Percentiles rank a stretch among this genome's conserved stretches.
phyloP scores from a whole-genome alignment of 805 yeast genomes.

The Hanseniaspora pseudoguilliermondii region DNA sequence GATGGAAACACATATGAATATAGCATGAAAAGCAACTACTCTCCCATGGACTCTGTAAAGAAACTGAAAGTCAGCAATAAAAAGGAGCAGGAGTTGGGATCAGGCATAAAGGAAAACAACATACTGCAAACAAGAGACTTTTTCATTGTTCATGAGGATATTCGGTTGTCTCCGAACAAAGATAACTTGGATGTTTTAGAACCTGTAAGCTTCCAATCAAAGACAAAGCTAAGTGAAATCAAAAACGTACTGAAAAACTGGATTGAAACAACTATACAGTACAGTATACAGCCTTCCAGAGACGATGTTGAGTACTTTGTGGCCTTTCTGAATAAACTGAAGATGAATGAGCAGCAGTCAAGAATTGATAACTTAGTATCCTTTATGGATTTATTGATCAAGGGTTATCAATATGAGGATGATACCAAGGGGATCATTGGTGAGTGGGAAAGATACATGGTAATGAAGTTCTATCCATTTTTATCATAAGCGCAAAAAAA shows the following conservation, averaged over 20 bases:
- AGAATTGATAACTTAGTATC: background rate
- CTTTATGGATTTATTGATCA: background rate
- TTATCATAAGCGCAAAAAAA: slow-evolving; percentile 3
- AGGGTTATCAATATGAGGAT: slow-evolving; percentile 10
- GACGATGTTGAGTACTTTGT: slow-evolving; percentile 31
- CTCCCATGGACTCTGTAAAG: background rate
- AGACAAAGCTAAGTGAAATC: slow-evolving; percentile 27
- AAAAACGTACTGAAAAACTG: slow-evolving; percentile 27
- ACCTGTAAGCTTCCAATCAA: slow-evolving; percentile 28
- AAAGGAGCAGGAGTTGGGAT: background rate
- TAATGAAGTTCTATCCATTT: slow-evolving; percentile 20
- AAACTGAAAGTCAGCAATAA: background rate
- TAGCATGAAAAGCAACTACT: background rate
- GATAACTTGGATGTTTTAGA: slow-evolving; percentile 17
- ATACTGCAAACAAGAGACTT: background rate
- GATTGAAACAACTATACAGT: slow-evolving; percentile 26
- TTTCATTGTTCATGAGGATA: background rate
- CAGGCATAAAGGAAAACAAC: background rate
- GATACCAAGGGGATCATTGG: slow-evolving; percentile 16
- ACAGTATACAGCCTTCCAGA: slow-evolving; percentile 28
- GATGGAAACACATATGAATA: background rate
- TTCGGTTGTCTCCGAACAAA: background rate
- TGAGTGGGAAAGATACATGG: slow-evolving; percentile 25
- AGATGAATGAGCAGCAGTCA: background rate
- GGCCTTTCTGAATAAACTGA: slow-evolving; percentile 25